Percentiles rank a stretch among this genome's conserved stretches.
Evolutionary conservation across 108 stramenopile genomes (phyloP).

Genomic region (Fragilaria crotonensis): DNA sequence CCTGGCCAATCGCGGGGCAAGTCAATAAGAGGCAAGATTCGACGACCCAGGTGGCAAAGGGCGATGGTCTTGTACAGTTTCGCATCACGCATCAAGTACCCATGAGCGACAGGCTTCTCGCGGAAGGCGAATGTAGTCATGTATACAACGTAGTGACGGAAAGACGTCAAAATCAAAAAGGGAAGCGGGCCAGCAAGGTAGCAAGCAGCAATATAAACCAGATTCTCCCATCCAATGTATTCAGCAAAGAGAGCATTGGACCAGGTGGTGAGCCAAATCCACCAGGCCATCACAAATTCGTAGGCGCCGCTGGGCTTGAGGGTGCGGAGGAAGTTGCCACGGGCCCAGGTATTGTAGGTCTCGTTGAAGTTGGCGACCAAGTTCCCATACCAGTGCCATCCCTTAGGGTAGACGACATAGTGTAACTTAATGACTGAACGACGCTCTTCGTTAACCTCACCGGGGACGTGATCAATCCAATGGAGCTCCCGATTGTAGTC

Average conservation of each 20-base stretch:
- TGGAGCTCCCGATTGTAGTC: conserved; percentile 57
- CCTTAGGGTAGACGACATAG: conserved; percentile 47
- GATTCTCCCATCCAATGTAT: conserved; percentile 38
- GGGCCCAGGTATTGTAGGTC: conserved; percentile 51
- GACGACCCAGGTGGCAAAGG: conserved; percentile 32
- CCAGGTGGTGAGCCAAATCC: conserved; percentile 51
- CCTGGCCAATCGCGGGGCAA: conserved; percentile 32
- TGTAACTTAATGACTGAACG: conserved; percentile 46
- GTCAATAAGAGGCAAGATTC: conserved; percentile 29
- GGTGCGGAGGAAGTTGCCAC: conserved; percentile 41
- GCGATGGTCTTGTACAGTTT: conserved; percentile 40
- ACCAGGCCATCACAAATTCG: conserved; percentile 38
- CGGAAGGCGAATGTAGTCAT: conserved; percentile 51
- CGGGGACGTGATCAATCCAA: conserved; percentile 54
- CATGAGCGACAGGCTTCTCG: conserved; percentile 35
- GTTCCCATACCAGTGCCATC: conserved; percentile 47
- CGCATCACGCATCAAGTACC: conserved; percentile 45
- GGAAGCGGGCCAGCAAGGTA: conserved; percentile 32
- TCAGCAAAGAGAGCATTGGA: conserved; percentile 35
- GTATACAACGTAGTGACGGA: conserved; percentile 46
- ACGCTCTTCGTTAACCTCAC: conserved; percentile 33
- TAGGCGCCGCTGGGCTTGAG: conserved; percentile 21
- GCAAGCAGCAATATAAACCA: conserved; percentile 26
- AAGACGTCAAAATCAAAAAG: conserved; percentile 43
- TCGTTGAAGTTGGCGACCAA: conserved; percentile 28